Evolutionary conservation across 805 yeast genomes (phyloP), one percentile per base, ranked within the genome.

Genomic region (Metschnikowia corniflorae): DNA sequence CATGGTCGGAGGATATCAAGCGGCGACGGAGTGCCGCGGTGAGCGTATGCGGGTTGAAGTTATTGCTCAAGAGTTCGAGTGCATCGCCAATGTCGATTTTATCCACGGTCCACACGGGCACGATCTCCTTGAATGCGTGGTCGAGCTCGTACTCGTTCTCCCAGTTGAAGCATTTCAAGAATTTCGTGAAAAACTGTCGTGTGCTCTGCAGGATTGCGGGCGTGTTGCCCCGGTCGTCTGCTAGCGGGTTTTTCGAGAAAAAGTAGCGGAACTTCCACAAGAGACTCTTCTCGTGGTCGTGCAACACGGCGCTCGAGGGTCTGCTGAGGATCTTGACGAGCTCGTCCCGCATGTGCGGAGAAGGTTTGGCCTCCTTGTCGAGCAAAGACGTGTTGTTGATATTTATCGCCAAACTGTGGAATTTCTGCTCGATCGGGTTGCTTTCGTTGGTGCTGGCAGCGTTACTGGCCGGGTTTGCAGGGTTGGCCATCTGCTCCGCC

Each of bases 231-330:
- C 30, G 34, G 8, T 49, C 49, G 13, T 42, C 54, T n/a, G 84
- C 66, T 14, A 85, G 61, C 29, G 52, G 51, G 24, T 25, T 24
- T 40, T 58, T 65, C 37, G 69, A 60, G 43, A 65, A 66, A 58
- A 80, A 89, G 61, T 85, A 93, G 36, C 97, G 65, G 60, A 83
- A 91, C 58, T 84, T 86, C 97, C 97, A 91, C 7, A 91, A 72
- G 52, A 87, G 61, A 46, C 87, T 86, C 63, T 84, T 86, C 48
- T 91, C 96, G 53, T 82, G 80, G 34, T 84, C 89, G 5, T 82
- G 74, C 31, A 93, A 66, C 47, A 80, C 84, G 35, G 85, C 85
- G 29, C 86, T 91, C 4, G 96, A 88, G 3, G 96, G 89, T 52
- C 81, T 86, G 16, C 69, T 68, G 35, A 91, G 65, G 5, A 89